Percentiles rank a stretch among this genome's conserved stretches.
phyloP scores from a whole-genome alignment of 345 rosid genomes.

The Trapa incisa region DNA sequence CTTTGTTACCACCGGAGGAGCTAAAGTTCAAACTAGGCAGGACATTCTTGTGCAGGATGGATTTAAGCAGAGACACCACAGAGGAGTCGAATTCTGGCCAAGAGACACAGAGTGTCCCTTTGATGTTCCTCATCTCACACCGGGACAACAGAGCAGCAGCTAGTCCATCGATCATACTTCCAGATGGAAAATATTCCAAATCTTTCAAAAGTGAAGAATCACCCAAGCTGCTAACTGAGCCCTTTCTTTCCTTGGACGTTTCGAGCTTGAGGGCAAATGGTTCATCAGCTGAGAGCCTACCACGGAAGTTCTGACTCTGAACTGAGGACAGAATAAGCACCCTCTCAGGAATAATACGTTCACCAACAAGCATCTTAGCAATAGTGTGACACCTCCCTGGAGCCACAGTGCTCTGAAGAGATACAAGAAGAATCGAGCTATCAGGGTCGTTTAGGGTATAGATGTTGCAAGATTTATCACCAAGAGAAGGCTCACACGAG shows the following conservation, averaged over 20 bases:
- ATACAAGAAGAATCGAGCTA: conserved; percentile 31
- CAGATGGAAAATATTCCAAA: conserved; percentile 78
- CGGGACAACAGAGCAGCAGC: conserved; percentile 68
- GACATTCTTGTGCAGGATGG: conserved; percentile 35
- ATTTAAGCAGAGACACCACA: conserved; percentile 15
- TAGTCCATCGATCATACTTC: conserved; percentile 76
- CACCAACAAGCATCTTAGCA: conserved; percentile 62
- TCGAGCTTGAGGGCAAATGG: too few species aligned
- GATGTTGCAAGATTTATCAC: conserved; percentile 75
- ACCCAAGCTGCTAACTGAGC: conserved; percentile 8
- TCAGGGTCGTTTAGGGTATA: conserved; percentile 36
- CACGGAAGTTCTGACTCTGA: conserved; percentile 73
- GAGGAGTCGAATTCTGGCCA: conserved; percentile 72
- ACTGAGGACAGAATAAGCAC: conserved; percentile 61
- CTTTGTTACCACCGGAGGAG: conserved; percentile 13
- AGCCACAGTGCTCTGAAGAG: conserved; percentile 50
- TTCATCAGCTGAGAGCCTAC: conserved; percentile 47
- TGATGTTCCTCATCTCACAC: conserved; percentile 62
- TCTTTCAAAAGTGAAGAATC: conserved; percentile 27
- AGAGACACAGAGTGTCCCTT: conserved; percentile 55
- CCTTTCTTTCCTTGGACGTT: too few species aligned
- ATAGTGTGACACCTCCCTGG: conserved; percentile 57
- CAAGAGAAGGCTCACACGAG: conserved; percentile 43
- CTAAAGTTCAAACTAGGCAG: conserved; percentile 30
- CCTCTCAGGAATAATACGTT: conserved; percentile 50